Base-by-base conservation (phyloP, 2,329 filamentous ascomycete species). In the Lachnellula willkommii region DNA sequence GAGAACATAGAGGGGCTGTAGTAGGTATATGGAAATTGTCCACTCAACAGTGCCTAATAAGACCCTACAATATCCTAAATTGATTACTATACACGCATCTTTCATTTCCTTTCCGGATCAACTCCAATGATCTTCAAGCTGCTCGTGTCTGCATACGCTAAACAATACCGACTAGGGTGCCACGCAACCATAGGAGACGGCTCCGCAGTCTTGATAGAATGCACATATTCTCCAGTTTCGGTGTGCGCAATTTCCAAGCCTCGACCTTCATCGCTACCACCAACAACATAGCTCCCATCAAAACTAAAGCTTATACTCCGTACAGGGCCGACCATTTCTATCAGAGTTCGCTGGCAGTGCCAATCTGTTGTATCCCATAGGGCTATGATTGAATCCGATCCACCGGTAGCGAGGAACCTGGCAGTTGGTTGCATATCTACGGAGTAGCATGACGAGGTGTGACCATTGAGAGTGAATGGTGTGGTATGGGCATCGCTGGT, bases 361-460 rank as follows among this genome's bases (percentile, higher is more conserved):
- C 88, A 91, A 62, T 89, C 84, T 42, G 79, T 78, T 3, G 88
- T 91, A 65, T 92, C 88, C 85, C 88, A 93, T 3, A 93, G 75
- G 5, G 85, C 79, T 62, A 92, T 87, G 50, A 90, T 80, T 1
- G 86, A 87, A 66, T 93, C 89, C 9, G 84, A 83, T 9, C 87
- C 88, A 32, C 88, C 89, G 0, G 87, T 88, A 0, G 89, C 89
- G 46, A 93, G 75, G 66, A 85, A 88, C 43, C 83, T 78, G 42
- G 84, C 88, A 46, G 81, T 83, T 0, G 89, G 88, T 60, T 88
- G 87, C 65, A 91, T 74, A 59, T 85, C 85, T 12, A 84, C 79
- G 8, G 83, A 80, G 59, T 88, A 77, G 65, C 87, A 90, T 4
- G 86, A 82, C 4, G 85, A 87, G 2, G 87, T 90, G 69, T 92